Percentiles rank a stretch among this genome's conserved stretches.
These are phyloP conservation scores for Trifolium fragiferum DNA, from an alignment of 306 rosid species.

Conservation along the genomic window DNA sequence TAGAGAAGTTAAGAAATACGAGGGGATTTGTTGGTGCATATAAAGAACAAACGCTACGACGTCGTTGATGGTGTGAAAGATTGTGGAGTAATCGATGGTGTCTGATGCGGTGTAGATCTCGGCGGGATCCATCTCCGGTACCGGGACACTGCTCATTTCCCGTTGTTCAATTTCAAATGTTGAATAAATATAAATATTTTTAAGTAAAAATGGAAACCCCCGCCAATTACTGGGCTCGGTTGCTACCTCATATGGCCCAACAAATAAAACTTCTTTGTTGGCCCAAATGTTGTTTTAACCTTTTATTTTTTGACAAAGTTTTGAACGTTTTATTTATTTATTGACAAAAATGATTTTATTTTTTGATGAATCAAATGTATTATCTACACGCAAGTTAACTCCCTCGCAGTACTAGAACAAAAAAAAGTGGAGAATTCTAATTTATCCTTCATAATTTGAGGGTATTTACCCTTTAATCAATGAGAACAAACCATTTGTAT, in stretches of 20 bases:
- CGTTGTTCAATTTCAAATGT: slow-evolving; percentile 29
- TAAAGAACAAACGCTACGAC: slow-evolving; percentile 71
- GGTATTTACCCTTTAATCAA: too few species aligned
- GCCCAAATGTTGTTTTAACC: too few species aligned
- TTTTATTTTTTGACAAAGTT: too few species aligned
- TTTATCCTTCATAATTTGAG: too few species aligned
- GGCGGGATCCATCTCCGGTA: slow-evolving; percentile 43
- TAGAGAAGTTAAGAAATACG: slow-evolving; percentile 50
- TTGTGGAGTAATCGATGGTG: slow-evolving; percentile 53
- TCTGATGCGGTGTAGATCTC: slow-evolving; percentile 56
- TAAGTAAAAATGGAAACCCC: neutral
- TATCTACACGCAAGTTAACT: too few species aligned
- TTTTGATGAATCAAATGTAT: too few species aligned
- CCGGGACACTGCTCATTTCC: slow-evolving; percentile 34
- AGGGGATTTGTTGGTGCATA: slow-evolving; percentile 95
- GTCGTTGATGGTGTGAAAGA: slow-evolving; percentile 76
- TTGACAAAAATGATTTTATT: too few species aligned
- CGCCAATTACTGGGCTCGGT: slow-evolving; percentile 32
- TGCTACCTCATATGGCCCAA: slow-evolving; percentile 16
- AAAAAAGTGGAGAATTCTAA: too few species aligned
- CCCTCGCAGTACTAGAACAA: too few species aligned
- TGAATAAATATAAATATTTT: neutral
- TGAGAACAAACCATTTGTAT: too few species aligned
- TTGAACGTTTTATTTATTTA: too few species aligned
- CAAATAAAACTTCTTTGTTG: neutral